Base-by-base conservation (phyloP, 176 grass and related monocot species). In the Saccharum officinarum region DNA sequence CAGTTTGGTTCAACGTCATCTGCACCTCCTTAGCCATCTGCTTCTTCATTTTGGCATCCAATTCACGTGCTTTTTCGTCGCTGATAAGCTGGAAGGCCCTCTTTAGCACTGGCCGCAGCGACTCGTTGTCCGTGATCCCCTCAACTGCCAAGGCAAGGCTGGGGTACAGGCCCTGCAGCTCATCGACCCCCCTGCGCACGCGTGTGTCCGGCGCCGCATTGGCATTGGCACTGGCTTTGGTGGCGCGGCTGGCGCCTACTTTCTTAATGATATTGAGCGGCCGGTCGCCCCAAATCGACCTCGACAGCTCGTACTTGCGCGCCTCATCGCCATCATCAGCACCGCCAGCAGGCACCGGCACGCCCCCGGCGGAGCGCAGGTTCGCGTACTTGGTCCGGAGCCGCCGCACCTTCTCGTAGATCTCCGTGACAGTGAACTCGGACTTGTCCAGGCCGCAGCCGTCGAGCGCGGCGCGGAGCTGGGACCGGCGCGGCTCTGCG, bases 321-420 rank as follows among this genome's bases (percentile, higher is more conserved):
- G 12, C 36, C 4, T 42, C 62, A 3, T 84, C 31, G 20, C 12
- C 70, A 3, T 14, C 57, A 0, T 34, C 31, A 14, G 11, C 59
- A 15, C 10, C 57, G 42, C 36, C 67, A 0, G 18, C 31, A 10
- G 34, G 34, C 16, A 12, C 18, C 3, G 4, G 47, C n/a, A n/a
- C 28, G 8, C 28, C 31, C 16, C 73, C 73, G 3, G 41, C 10
- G 72, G 60, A 18, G 47, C 62, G 75, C 83, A 44, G 25, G 4
- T 30, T 78, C 4, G 0, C 16, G 37, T 85, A 85, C 49, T 10
- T 28, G 7, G 0, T 10, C 49, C 46, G 31, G 17, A 85, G 65
- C 10, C 65, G 65, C 2, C 83, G 65, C 46, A 85, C 83, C 75
- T 85, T 85, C 36, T 85, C 83, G 37, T 85, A 85, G 54, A 85